Conservation (phyloP, 768 basidiomycete genomes). For the Crucibulum laeve region DNA sequence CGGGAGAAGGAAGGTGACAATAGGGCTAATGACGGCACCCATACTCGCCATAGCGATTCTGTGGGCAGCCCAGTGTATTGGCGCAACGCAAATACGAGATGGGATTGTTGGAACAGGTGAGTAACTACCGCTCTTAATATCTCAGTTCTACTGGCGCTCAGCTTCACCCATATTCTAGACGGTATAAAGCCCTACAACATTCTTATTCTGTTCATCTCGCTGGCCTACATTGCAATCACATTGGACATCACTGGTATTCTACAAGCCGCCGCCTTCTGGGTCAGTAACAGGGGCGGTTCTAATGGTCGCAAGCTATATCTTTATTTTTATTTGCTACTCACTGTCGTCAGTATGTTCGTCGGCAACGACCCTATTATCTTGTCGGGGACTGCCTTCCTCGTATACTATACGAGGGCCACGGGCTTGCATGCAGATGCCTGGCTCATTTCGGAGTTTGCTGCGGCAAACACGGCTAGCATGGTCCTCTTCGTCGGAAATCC, state of each 20-base stretch:
- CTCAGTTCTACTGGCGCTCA: background rate
- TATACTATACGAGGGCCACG: slow-evolving; percentile 78
- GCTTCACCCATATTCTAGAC: slow-evolving; percentile 26
- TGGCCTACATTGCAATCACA: slow-evolving; percentile 91
- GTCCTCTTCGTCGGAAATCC: slow-evolving; percentile 84
- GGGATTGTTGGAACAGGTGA: slow-evolving; percentile 61
- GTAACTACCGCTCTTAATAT: background rate
- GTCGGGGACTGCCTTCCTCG: slow-evolving; percentile 86
- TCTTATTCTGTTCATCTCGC: slow-evolving; percentile 85
- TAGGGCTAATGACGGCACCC: slow-evolving; percentile 51
- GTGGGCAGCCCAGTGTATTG: slow-evolving; percentile 57
- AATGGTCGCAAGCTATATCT: slow-evolving; percentile 72
- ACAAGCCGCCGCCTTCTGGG: slow-evolving; percentile 84
- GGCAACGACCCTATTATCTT: slow-evolving; percentile 95
- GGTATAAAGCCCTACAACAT: slow-evolving; percentile 90
- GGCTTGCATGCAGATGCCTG: slow-evolving; percentile 54
- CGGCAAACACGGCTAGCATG: slow-evolving; percentile 76
- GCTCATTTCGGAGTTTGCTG: slow-evolving; percentile 74
- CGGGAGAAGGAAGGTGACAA: slow-evolving; percentile 26
- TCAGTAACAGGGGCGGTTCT: slow-evolving; percentile 72
- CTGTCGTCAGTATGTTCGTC: slow-evolving; percentile 69
- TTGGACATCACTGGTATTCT: slow-evolving; percentile 87
- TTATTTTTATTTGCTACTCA: slow-evolving; percentile 83
- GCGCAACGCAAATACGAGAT: slow-evolving; percentile 49
- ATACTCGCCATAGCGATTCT: slow-evolving; percentile 48